Base-by-base conservation (phyloP, 495 filamentous ascomycete species). In the Xylaria intraflava region DNA sequence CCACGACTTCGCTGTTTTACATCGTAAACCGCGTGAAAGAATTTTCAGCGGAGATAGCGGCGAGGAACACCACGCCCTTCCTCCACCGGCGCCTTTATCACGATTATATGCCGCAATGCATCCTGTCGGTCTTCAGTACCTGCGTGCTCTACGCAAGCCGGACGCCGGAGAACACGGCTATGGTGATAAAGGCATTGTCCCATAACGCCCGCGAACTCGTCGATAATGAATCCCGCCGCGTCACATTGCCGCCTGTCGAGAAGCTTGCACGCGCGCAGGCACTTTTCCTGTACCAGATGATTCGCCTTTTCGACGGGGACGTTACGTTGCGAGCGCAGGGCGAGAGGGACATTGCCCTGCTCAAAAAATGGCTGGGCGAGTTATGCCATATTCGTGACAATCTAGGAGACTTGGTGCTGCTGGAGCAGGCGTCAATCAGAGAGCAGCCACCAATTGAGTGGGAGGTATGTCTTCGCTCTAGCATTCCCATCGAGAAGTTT, bases 221-320 rank as follows among this genome's bases (percentile, higher is more conserved):
- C 27, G 38, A 51, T 7, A 2, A 17, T 27, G 49, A 49, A 23
- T 42, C 23, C 19, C 49, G 46, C 19, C 51, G 44, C 12, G 26
- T 22, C n/a, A 35, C 36, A 0, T 39, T 20, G 9, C 64, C 68
- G 3, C 61, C 64, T 11, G 27, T 42, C 9, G 66, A 67, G 30
- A 61, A 61, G 54, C 60, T 70, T 4, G 68, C 68, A 16, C 56
- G 66, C 9, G 51, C 55, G 6, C 67, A 70, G 51, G 55, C 67
- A 3, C 56, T 68, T 9, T 56, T 67, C 46, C 19, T 68, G 7
- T 64, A 67, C 48, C 61, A 68, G 39, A 57, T 56, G 16, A 68
- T 68, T 35, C 55, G 67, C 17, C 51, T 70, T 8, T 65, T 68
- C 47, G 67, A 70, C 44, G 67, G 65, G 3, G 67, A 70, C 48